Evolutionary conservation across 2,329 filamentous ascomycete genomes (phyloP).

Genomic region (Fusarium circinatum): DNA sequence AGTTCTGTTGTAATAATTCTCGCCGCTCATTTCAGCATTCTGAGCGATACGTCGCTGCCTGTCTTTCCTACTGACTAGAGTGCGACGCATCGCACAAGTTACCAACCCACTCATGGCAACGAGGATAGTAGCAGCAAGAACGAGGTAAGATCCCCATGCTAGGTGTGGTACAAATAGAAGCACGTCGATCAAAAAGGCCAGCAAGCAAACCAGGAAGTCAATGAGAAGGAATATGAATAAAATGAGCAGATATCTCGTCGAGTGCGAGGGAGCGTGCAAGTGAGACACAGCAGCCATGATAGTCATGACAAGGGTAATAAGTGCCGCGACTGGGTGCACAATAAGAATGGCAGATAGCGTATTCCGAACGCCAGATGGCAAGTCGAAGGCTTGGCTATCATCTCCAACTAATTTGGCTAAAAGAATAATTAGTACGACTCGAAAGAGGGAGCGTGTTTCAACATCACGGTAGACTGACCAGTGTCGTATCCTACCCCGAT

Average conservation of each 20-base stretch:
- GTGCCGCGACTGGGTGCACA: slow-evolving; percentile 89
- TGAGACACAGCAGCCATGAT: slow-evolving; percentile 83
- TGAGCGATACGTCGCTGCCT: slow-evolving; percentile 90
- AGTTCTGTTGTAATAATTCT: slow-evolving; percentile 86
- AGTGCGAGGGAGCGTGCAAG: slow-evolving; percentile 88
- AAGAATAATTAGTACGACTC: slow-evolving; percentile 21
- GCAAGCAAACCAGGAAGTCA: slow-evolving; percentile 82
- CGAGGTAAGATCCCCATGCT: slow-evolving; percentile 93
- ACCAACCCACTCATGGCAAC: slow-evolving; percentile 85
- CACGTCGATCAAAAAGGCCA: slow-evolving; percentile 93
- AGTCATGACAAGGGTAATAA: slow-evolving; percentile 87
- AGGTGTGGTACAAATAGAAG: slow-evolving; percentile 94
- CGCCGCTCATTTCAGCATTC: slow-evolving; percentile 96
- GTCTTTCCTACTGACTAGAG: slow-evolving; percentile 91
- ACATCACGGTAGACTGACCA: slow-evolving; percentile 64
- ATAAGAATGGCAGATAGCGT: slow-evolving; percentile 89
- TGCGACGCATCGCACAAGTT: slow-evolving; percentile 94
- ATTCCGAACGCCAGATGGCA: slow-evolving; percentile 62
- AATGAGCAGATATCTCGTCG: slow-evolving; percentile 84
- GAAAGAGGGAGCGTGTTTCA: neutral
- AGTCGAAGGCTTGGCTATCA: slow-evolving; percentile 62
- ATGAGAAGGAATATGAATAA: slow-evolving; percentile 88
- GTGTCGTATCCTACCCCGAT: slow-evolving; percentile 88
- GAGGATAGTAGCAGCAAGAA: slow-evolving; percentile 87
- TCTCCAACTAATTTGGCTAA: slow-evolving; percentile 43